Percentiles rank a stretch among this genome's conserved stretches.
phyloP scores from a whole-genome alignment of 257 asterid genomes.

The Phtheirospermum japonicum region DNA sequence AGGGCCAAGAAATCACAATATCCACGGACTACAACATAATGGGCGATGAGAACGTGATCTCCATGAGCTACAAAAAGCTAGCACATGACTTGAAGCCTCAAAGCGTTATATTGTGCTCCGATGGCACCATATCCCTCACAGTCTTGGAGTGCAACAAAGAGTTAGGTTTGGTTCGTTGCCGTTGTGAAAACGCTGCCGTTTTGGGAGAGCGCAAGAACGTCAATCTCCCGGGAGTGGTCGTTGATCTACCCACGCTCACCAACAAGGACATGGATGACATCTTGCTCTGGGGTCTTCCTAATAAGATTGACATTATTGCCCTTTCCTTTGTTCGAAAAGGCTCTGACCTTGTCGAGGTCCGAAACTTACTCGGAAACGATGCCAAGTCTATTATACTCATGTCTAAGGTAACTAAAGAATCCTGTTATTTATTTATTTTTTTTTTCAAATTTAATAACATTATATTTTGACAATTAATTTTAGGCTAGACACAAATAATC shows the following conservation, averaged over 20 bases:
- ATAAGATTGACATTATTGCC: slow-evolving; percentile 66
- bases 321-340: slow-evolving; percentile 78
- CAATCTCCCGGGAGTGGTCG: slow-evolving; percentile 70
- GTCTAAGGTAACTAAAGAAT: slow-evolving; percentile 45
- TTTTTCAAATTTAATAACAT: not conserved
- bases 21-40: slow-evolving; percentile 61
- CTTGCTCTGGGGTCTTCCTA: slow-evolving; percentile 67
- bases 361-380: slow-evolving; percentile 59
- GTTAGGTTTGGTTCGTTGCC: slow-evolving; percentile 51
- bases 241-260: slow-evolving; percentile 67
- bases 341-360: slow-evolving; percentile 63
- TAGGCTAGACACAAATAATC: too few species aligned
- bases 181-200: slow-evolving; percentile 65
- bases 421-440: not conserved
- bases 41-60: slow-evolving; percentile 58
- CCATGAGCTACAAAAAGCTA: slow-evolving; percentile 70
- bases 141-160: slow-evolving; percentile 49
- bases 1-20: slow-evolving; percentile 61
- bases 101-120: slow-evolving; percentile 60
- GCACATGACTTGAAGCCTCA: slow-evolving; percentile 55
- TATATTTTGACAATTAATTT: too few species aligned
- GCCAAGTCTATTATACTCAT: slow-evolving; percentile 66
- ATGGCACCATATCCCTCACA: slow-evolving; percentile 63
- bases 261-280: slow-evolving; percentile 75
- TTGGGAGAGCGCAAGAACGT: slow-evolving; percentile 78